Percentiles rank a stretch among this genome's conserved stretches.
Conservation (phyloP, 176 grass and related monocot genomes). For the Oryza glaberrima region DNA sequence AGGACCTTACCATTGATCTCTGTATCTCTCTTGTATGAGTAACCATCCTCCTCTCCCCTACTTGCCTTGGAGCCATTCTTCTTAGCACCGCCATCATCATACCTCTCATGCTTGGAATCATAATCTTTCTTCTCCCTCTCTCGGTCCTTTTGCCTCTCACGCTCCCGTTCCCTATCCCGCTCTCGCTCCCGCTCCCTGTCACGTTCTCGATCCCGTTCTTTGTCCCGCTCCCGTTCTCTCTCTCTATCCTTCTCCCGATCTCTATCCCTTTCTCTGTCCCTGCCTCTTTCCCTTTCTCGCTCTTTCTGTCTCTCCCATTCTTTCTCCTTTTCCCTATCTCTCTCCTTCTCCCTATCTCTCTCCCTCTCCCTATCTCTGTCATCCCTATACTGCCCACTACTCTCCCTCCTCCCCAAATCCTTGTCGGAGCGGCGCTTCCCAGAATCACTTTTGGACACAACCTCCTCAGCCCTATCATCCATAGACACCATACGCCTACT, state of each 20-base stretch:
- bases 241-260: conserved; percentile 59
- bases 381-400: conserved; percentile 62
- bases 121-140: conserved; percentile 71
- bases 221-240: conserved; percentile 50
- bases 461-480: conserved; percentile 54
- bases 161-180: conserved; percentile 53
- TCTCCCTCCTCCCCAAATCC: conserved; percentile 67
- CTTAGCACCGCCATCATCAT: conserved; percentile 66
- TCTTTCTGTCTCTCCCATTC: conserved; percentile 59
- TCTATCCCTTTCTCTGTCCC: conserved; percentile 60
- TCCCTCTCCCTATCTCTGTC: conserved; percentile 71
- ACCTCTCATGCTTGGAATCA: conserved; percentile 75
- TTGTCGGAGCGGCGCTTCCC: conserved; percentile 57
- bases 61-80: conserved; percentile 66
- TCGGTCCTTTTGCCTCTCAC: conserved; percentile 55
- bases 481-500: conserved; percentile 48
- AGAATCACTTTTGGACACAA: conserved; percentile 50
- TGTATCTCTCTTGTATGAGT: conserved; percentile 55
- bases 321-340: conserved; percentile 48
- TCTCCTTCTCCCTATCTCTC: conserved; percentile 51
- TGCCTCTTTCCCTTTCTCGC: conserved; percentile 50
- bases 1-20: conserved; percentile 65
- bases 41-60: conserved; percentile 59
- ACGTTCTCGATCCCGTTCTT: conserved; percentile 28
- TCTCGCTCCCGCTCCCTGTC: conserved; percentile 44